Evolutionary conservation across 768 basidiomycete species (phyloP).

Genomic region (Tricholoma hemisulphureum): DNA sequence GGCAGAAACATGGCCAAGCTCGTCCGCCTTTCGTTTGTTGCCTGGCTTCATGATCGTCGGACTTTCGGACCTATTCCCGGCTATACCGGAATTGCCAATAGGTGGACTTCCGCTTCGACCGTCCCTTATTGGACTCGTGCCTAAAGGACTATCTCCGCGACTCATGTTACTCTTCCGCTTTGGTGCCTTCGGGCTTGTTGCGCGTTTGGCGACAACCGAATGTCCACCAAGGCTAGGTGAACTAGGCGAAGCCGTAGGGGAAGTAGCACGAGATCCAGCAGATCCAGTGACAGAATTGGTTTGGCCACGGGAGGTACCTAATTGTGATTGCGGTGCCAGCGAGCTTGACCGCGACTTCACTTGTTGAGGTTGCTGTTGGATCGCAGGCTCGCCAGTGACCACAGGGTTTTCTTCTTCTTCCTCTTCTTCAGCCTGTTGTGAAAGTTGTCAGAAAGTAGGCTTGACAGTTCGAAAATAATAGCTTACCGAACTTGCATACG

Average conservation of each 20-base stretch:
- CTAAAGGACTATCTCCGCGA: constrained; percentile 61
- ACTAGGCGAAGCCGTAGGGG: constrained; percentile 52
- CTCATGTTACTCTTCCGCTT: constrained; percentile 53
- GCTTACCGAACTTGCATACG: constrained; percentile 76
- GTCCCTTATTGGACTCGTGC: constrained; percentile 45
- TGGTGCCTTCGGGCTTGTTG: constrained; percentile 75
- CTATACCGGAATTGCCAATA: constrained; percentile 22
- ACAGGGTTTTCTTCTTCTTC: constrained; percentile 62
- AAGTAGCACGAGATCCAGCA: constrained; percentile 55
- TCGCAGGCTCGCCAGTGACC: constrained; percentile 37
- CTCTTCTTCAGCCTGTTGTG: constrained; percentile 63
- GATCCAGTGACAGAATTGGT: constrained; percentile 39
- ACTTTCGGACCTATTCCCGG: constrained; percentile 32
- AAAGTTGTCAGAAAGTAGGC: constrained; percentile 5
- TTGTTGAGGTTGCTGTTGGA: constrained; percentile 49
- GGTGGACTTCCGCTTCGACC: constrained; percentile 46
- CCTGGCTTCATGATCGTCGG: constrained; percentile 29
- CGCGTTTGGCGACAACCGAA: constrained; percentile 78
- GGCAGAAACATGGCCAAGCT: constrained; percentile 25
- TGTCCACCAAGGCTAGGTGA: constrained; percentile 66
- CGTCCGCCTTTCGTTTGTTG: constrained; percentile 50
- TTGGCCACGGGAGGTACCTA: constrained; percentile 34
- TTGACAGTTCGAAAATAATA: not conserved
- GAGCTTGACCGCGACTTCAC: constrained; percentile 46
- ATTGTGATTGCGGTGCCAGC: constrained; percentile 42